Conservation (phyloP, 2,329 filamentous ascomycete species). For the Claviceps cyperi region DNA sequence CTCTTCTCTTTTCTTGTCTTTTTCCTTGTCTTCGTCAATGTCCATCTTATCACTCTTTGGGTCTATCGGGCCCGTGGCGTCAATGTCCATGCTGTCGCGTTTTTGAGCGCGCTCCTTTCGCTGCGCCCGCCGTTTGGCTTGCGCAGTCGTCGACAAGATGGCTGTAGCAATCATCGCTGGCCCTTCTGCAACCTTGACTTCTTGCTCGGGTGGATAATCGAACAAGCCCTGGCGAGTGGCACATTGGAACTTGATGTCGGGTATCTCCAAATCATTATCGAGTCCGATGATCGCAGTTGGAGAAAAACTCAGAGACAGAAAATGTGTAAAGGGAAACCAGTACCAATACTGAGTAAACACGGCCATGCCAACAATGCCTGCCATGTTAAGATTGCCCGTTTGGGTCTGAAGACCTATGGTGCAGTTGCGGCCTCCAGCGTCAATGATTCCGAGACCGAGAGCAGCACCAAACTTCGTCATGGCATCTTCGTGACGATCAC, state of each 20-base stretch:
- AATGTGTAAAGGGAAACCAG: conserved; percentile 98
- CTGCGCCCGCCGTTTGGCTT: conserved; percentile 87
- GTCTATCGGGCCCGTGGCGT: conserved; percentile 58
- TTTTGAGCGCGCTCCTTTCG: conserved; percentile 85
- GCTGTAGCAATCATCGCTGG: conserved; percentile 91
- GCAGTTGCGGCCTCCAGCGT: conserved; percentile 95
- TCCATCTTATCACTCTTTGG: conserved; percentile 74
- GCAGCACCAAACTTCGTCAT: conserved; percentile 99
- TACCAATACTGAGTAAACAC: conserved; percentile 99
- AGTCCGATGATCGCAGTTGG: conserved; percentile 92
- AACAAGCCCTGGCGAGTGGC: conserved; percentile 90
- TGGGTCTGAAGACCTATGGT: conserved; percentile 96
- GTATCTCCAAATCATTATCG: conserved; percentile 84
- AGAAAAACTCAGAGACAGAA: conserved; percentile 90
- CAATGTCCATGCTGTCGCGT: conserved; percentile 90
- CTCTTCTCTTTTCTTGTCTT: conserved; percentile 41
- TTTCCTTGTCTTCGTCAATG: conserved; percentile 49
- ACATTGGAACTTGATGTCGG: conserved; percentile 90
- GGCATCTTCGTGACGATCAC: conserved; percentile 91
- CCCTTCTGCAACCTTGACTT: conserved; percentile 86
- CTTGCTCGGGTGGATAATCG: conserved; percentile 93
- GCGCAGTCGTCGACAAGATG: conserved; percentile 88
- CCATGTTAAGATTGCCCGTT: conserved; percentile 97
- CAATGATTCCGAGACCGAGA: conserved; percentile 88
- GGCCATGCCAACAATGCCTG: conserved; percentile 92